These are phyloP conservation scores for Kitagawia praeruptora DNA, from an alignment of 129 eudicot genomes.

Conservation along the genomic window DNA sequence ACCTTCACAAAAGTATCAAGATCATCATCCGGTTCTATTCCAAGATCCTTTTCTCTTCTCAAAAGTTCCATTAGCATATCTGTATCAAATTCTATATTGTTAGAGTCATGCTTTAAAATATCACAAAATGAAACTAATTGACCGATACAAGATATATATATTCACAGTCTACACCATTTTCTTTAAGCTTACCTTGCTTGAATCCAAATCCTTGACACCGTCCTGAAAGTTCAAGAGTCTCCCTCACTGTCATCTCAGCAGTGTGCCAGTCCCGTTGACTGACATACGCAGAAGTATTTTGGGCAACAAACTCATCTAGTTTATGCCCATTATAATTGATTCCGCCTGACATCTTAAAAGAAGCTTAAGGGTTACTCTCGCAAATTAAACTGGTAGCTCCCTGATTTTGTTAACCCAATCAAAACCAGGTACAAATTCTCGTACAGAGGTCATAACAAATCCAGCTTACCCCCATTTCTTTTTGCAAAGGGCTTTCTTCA, in stretches of 20 bases:
- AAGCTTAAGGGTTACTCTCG: slow-evolving; percentile 6
- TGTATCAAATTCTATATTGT: slow-evolving; percentile 19
- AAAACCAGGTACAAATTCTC: not conserved
- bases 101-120: slow-evolving; percentile 10
- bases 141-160: not conserved
- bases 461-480: no score
- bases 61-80: slow-evolving; percentile 90
- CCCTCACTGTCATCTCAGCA: slow-evolving; percentile 95
- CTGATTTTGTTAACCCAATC: not conserved
- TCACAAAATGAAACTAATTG: not conserved
- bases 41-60: slow-evolving; percentile 66
- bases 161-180: not conserved
- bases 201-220: slow-evolving; percentile 74
- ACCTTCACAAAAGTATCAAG: slow-evolving; percentile 88
- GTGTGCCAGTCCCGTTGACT: slow-evolving; percentile 80
- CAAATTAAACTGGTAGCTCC: slow-evolving; percentile 11
- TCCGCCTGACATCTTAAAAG: slow-evolving; percentile 59
- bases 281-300: slow-evolving; percentile 75
- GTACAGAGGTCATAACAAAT: not conserved
- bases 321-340: slow-evolving; percentile 72
- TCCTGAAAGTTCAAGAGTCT: slow-evolving; percentile 78
- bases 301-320: slow-evolving; percentile 79
- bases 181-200: slow-evolving; percentile 47
- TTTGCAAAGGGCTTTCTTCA: not conserved
- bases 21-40: slow-evolving; percentile 77